Base-by-base conservation (phyloP, 345 rosid genomes). In the Eucalyptus tenuipes region DNA sequence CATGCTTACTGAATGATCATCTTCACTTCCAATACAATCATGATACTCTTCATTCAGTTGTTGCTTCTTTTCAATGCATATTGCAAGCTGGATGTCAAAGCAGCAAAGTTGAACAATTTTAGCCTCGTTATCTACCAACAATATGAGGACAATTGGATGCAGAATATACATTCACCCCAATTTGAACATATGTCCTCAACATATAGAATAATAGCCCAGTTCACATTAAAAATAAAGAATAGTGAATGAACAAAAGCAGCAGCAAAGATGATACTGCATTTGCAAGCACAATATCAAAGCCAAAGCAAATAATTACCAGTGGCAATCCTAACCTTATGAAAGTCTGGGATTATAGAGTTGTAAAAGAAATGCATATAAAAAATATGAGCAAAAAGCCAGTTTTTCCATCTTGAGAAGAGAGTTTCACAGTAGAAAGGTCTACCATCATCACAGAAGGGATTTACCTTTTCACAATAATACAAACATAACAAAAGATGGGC, bases 31-130 rank as follows among this genome's bases (percentile, higher is more conserved):
- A 88, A 94, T 88, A 93, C 98, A 95, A 92, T 98, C 99, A 88
- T 94, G 91, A 89, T 95, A 96, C 61, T 95, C 99, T 91, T 95
- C 99, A 92, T 94, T 95, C 88, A 94, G 88, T 90, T 97, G 97
- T 87, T 92, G 92, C 94, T 94, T 98, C 94, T 90, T 97, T 90
- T 97, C 98, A 88, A 98, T 95, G 94, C 99, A 98, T 89, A 97
- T 95, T 53, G 99, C 95, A 91, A 98, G 98, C 99, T 97, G 94
- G 75, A 88, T 57, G 90, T 82, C 48, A 91, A 90, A 87, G 87
- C 89, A 87, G 75, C 40, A 89, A 89, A 90, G 81, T 86, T 29
- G 90, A 88, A 68, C 44, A 64, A 75, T 52, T 37, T 52, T 68
- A 31, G 18, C 27, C 37, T 49, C n/a, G 13, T 49, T 31, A n/a